Evolutionary conservation across 2,329 filamentous ascomycete genomes (phyloP), one percentile per base, ranked within the genome.

Genomic region (Hortaea werneckii): DNA sequence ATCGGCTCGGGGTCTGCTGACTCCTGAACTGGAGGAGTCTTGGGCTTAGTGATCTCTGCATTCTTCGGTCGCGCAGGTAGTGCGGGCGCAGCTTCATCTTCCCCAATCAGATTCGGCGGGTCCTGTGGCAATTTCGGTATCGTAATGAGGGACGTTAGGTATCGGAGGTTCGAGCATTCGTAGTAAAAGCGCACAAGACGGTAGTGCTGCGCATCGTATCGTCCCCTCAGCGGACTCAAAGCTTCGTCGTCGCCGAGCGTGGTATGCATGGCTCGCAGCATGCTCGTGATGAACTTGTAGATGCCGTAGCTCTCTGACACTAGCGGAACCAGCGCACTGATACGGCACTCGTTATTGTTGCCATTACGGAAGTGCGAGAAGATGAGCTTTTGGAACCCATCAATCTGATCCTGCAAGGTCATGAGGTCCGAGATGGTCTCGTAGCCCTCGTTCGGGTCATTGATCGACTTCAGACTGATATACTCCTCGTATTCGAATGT

Each of bases 401-500:
- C 92, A 57, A 98, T 98, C 74, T 95, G 90, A 67, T 98, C 92
- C 65, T 98, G 92, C 48, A 98, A 75, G 6, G 82, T 84, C 89
- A 96, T 95, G 45, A 98, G 77, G 67, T 98, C 92, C 55, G 83
- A 86, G 58, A 98, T 96, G 26, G 90, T 95, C 73, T 98, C 92
- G 64, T 84, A 84, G 63, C 92, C 92, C 71, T 98, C 92, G 62
- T 98, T 96, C 4, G 92, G 92, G 66, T 98, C 92, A 66, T 96
- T 95, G 71, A 94, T 96, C 28, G 88, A 87, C 72, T 95, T 96
- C 64, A 98, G 74, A 63, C 88, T 95, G 65, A 96, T 89, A 66
- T 98, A 98, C 65, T 98, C 92, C 71, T 96, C 90, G 63, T 98
- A 98, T 65, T 98, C 92, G 61, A 98, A 98, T 1, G 90, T 88